Evolutionary conservation across 2,329 filamentous ascomycete species (phyloP).

Genomic region (Xylaria digitata): DNA sequence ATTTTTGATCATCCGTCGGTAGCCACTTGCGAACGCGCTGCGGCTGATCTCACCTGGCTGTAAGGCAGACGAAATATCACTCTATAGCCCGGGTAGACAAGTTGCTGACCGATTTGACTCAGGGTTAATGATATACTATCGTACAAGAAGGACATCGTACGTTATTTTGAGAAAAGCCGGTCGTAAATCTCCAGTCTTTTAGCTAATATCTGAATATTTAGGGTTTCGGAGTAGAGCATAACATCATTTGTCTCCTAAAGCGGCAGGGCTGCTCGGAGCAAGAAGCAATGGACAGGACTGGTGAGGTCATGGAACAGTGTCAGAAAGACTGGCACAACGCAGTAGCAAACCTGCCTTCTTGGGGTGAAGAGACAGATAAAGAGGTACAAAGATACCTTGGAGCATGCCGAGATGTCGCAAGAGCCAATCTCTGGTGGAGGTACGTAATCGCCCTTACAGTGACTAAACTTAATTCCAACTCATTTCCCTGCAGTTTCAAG

Average conservation of each 20-base stretch:
- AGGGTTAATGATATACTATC: conserved; percentile 24
- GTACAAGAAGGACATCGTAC: conserved; percentile 31
- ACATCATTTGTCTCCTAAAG: conserved; percentile 20
- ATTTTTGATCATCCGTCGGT: conserved; percentile 20
- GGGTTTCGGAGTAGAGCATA: conserved; percentile 29
- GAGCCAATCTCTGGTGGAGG: conserved; percentile 30
- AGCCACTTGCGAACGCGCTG: conserved; percentile 8
- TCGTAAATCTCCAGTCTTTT: neutral
- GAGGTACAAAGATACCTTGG: conserved; percentile 22
- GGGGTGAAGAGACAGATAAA: conserved; percentile 25
- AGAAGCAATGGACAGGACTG: conserved; percentile 27
- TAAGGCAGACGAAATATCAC: conserved; percentile 1
- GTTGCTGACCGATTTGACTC: neutral
- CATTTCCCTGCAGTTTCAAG: conserved; percentile 9
- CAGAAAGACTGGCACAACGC: conserved; percentile 25
- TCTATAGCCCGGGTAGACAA: too few species aligned
- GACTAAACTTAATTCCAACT: neutral
- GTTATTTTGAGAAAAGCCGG: neutral
- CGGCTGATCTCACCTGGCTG: conserved; percentile 21
- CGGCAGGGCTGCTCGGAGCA: conserved; percentile 23
- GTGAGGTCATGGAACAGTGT: conserved; percentile 20
- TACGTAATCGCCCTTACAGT: neutral
- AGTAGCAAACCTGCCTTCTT: conserved; percentile 21
- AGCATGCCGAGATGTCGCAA: conserved; percentile 12
- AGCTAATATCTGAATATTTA: conserved; percentile 1